phyloP scores from a whole-genome alignment of 2,329 filamentous ascomycete genomes.

The Paraphaeosphaeria sporulosa region DNA sequence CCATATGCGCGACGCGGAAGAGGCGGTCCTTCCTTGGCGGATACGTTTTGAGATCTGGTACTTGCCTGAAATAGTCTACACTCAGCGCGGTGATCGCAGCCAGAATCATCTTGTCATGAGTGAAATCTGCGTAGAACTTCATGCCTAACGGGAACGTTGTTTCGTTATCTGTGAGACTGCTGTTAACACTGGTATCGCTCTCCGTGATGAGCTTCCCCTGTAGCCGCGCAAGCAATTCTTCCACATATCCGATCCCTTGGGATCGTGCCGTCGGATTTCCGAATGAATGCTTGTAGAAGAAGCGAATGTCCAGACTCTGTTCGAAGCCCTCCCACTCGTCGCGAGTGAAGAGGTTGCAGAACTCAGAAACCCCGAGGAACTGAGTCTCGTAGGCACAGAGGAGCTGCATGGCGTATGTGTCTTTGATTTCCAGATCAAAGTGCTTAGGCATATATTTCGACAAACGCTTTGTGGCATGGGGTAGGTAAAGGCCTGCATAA shows the following conservation, averaged over 20 bases:
- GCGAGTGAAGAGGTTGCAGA: constrained; percentile 62
- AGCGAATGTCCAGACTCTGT: constrained; percentile 61
- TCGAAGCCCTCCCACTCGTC: constrained; percentile 65
- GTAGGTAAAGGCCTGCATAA: constrained; percentile 58
- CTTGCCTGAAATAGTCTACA: constrained; percentile 62
- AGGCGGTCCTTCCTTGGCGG: constrained; percentile 55
- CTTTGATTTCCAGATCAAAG: constrained; percentile 59
- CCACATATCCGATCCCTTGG: constrained; percentile 62
- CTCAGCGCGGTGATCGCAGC: constrained; percentile 61
- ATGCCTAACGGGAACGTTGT: constrained; percentile 57
- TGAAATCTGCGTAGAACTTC: constrained; percentile 62
- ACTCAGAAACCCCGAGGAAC: constrained; percentile 59
- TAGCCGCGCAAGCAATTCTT: constrained; percentile 60
- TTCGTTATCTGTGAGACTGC: constrained; percentile 56
- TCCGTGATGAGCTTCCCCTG: constrained; percentile 55
- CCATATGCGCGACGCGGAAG: constrained; percentile 60
- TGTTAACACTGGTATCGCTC: constrained; percentile 62
- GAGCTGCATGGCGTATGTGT: constrained; percentile 58
- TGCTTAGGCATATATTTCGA: constrained; percentile 56
- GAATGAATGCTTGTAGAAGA: constrained; percentile 56
- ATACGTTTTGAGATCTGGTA: constrained; percentile 53
- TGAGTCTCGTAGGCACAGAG: constrained; percentile 64
- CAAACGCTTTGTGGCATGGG: constrained; percentile 55
- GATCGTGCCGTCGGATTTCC: constrained; percentile 61
- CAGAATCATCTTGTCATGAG: constrained; percentile 62